Evolutionary conservation across 306 rosid species (phyloP), one percentile per base, ranked within the genome.

Genomic region (Argentina anserina): DNA sequence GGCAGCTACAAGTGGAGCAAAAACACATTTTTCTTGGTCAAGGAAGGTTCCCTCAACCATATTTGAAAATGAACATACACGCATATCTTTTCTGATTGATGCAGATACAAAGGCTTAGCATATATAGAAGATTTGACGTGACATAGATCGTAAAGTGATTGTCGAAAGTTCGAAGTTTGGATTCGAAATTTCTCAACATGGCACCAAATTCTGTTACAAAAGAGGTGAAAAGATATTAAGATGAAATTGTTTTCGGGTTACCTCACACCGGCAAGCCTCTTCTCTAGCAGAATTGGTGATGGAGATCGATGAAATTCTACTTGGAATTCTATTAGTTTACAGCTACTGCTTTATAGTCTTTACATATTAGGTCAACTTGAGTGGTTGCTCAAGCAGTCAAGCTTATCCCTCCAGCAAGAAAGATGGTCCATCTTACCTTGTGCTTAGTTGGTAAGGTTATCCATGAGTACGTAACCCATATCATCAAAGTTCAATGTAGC

Each of bases 391-490:
- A n/a, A 50, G 28, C 63, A 25, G 18, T 20, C 15, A 56, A 52
- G 63, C 75, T 73, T 42, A 60, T 73, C 66, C 41, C 42, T 61
- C 60, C 52, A 73, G 60, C 66, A 69, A 42, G 65, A 70, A 52
- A 59, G 53, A 36, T 39, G 11, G 56, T 55, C 46, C 29, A 10
- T 59, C 26, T n/a, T 34, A 20, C 47, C 33, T 45, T 14, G 10
- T 70, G 77, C 74, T 80, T 71, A 65, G 70, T 71, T 71, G 80
- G 77, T 59, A 46, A 71, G 21, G 13, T 56, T 2, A 55, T 64
- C 80, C 42, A 61, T 37, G 66, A 60, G n/a, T n/a, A 1, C 7
- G 2, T 29, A 31, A 4, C 42, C 42, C 66, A 61, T 34, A 61
- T 17, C 62, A 12, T 28, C 34, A 13, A 1, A 5, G 28, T 26